Conservation (phyloP, 805 yeast species). For the Naumovozyma dairenensis region DNA sequence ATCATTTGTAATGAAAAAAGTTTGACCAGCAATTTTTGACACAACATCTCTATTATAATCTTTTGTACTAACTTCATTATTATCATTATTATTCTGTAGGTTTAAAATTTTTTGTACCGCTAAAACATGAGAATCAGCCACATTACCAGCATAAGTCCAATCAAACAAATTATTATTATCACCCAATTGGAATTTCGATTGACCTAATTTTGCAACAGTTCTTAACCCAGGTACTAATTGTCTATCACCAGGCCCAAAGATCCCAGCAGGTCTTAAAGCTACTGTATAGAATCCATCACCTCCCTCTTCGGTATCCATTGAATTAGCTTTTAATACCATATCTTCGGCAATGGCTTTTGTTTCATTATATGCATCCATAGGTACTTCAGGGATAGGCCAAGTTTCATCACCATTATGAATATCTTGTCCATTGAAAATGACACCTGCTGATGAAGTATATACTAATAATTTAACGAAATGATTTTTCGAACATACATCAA, state of each 20-base stretch:
- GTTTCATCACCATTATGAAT: slow-evolving; percentile 85
- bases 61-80: slow-evolving; percentile 29
- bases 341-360: slow-evolving; percentile 89
- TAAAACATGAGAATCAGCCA: slow-evolving; percentile 90
- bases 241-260: slow-evolving; percentile 97
- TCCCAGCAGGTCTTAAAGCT: slow-evolving; percentile 93
- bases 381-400: slow-evolving; percentile 83
- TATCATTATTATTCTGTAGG: too few relatives aligned
- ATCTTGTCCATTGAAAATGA: slow-evolving; percentile 91
- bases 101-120: slow-evolving; percentile 74
- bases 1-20: slow-evolving; percentile 87
- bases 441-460: slow-evolving; percentile 96
- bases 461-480: slow-evolving; percentile 52
- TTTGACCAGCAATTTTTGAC: slow-evolving; percentile 62
- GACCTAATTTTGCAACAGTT: slow-evolving; percentile 71
- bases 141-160: slow-evolving; percentile 97
- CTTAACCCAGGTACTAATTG: slow-evolving; percentile 91
- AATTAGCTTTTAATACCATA: slow-evolving; percentile 67
- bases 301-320: too few relatives aligned
- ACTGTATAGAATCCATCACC: slow-evolving; percentile 55
- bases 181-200: slow-evolving; percentile 88
- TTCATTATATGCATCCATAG: slow-evolving; percentile 95
- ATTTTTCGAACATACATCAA: slow-evolving; percentile 48
- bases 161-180: slow-evolving; percentile 90
- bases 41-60: too few relatives aligned